Evolutionary conservation across 257 asterid species (phyloP).

Genomic region (Fraxinus quadrangulata): DNA sequence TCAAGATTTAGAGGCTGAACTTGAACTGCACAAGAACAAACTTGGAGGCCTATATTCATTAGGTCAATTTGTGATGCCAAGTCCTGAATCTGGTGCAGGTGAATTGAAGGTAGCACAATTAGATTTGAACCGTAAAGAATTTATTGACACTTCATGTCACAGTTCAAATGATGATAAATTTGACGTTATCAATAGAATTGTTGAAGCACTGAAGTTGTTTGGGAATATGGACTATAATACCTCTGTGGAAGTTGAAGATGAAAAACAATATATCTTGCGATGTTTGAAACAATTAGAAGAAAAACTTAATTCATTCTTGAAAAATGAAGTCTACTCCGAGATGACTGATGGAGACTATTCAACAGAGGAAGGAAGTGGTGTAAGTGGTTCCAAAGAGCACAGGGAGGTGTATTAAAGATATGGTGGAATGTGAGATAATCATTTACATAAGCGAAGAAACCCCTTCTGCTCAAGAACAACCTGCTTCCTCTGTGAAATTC

Average conservation of each 20-base stretch:
- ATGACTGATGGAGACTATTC: slow-evolving; percentile 23
- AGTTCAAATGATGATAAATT: slow-evolving; percentile 16
- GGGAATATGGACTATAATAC: too few species aligned
- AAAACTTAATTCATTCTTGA: slow-evolving; percentile 34
- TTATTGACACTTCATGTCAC: background rate
- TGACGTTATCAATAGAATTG: background rate
- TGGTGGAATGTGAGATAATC: slow-evolving; percentile 24
- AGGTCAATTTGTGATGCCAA: slow-evolving; percentile 27
- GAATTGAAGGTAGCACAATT: slow-evolving; percentile 23
- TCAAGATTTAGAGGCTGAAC: slow-evolving; percentile 49
- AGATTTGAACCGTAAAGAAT: slow-evolving; percentile 12
- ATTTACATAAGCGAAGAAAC: slow-evolving; percentile 25
- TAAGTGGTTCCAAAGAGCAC: slow-evolving; percentile 17
- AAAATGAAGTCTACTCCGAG: slow-evolving; percentile 22
- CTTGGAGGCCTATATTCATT: slow-evolving; percentile 31
- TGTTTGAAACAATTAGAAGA: slow-evolving; percentile 47
- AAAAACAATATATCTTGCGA: slow-evolving; percentile 39
- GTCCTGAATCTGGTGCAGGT: slow-evolving; percentile 23
- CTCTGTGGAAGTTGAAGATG: slow-evolving; percentile 17
- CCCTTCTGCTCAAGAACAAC: slow-evolving; percentile 15
- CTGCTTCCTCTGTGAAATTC: too few species aligned
- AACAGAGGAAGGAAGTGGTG: slow-evolving; percentile 29
- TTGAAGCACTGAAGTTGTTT: too few species aligned
- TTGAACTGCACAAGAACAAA: slow-evolving; percentile 47
- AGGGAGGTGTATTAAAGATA: slow-evolving; percentile 23